Evolutionary conservation across 108 stramenopile genomes (phyloP).

Genomic region (Skeletonema potamos): DNA sequence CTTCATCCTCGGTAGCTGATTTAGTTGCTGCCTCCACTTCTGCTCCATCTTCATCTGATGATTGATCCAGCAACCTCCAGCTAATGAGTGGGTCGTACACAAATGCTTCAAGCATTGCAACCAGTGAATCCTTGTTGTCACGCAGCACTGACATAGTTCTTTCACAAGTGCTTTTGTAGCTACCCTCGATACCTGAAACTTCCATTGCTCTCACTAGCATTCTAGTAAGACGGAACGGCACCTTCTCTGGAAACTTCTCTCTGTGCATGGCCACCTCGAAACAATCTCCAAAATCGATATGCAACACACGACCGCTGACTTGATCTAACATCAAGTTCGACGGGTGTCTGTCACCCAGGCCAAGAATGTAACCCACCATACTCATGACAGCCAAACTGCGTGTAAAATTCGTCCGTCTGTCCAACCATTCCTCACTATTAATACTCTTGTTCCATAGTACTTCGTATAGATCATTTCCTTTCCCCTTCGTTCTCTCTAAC

Average conservation of each 20-base stretch:
- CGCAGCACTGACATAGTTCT: slow-evolving; percentile 94
- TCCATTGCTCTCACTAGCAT: slow-evolving; percentile 99
- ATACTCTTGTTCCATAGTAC: slow-evolving; percentile 96
- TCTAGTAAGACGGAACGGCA: slow-evolving; percentile 99
- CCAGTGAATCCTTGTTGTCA: slow-evolving; percentile 93
- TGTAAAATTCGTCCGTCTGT: slow-evolving; percentile 94
- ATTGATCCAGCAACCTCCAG: slow-evolving; percentile 90
- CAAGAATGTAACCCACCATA: slow-evolving; percentile 98
- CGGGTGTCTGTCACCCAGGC: slow-evolving; percentile 93
- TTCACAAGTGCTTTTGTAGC: slow-evolving; percentile 96
- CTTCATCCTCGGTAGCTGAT: neutral
- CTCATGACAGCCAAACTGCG: slow-evolving; percentile 99
- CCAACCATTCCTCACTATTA: slow-evolving; percentile 97
- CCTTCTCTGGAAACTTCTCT: slow-evolving; percentile 97
- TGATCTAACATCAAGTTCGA: slow-evolving; percentile 93
- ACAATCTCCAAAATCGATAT: slow-evolving; percentile 94
- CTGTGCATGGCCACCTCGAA: slow-evolving; percentile 99
- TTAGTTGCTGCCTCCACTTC: slow-evolving; percentile 2
- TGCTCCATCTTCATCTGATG: slow-evolving; percentile 22
- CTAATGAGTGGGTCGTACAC: slow-evolving; percentile 99
- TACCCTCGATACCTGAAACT: slow-evolving; percentile 97
- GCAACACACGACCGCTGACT: slow-evolving; percentile 91
- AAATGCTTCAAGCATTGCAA: slow-evolving; percentile 99
- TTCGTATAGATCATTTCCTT: slow-evolving; percentile 94
- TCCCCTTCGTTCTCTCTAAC: slow-evolving; percentile 74